phyloP scores from a whole-genome alignment of 106 monocot genomes.

The Allium sativum region DNA sequence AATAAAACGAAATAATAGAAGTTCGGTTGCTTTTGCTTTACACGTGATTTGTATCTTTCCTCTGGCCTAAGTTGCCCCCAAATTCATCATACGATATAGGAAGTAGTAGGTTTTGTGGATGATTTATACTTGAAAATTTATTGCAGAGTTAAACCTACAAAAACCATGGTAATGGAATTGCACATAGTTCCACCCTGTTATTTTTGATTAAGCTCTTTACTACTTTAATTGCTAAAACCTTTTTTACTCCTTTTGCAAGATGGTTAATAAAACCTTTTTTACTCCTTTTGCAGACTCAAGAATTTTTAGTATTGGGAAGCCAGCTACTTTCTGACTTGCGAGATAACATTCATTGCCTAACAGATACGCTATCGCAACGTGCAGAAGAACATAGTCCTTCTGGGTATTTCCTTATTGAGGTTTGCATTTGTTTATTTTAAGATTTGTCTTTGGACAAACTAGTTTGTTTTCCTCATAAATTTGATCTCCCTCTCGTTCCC shows the following conservation, averaged over 20 bases:
- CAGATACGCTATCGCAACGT: constrained; percentile 64
- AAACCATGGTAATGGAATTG: too few relatives aligned
- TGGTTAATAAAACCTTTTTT: background rate
- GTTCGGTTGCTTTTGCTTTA: background rate
- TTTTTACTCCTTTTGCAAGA: constrained; percentile 1
- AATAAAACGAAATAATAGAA: background rate
- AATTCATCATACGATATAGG: too few relatives aligned
- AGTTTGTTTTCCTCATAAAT: background rate
- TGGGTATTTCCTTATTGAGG: constrained; percentile 92
- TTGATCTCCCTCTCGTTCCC: too few relatives aligned
- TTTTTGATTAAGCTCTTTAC: background rate
- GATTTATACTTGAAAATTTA: too few relatives aligned
- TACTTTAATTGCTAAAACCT: background rate
- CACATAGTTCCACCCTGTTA: too few relatives aligned
- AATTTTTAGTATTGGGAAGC: constrained; percentile 80
- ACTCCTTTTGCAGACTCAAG: constrained; percentile 49
- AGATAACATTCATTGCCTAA: constrained; percentile 77
- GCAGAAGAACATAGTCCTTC: constrained; percentile 61
- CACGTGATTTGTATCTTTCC: too few relatives aligned
- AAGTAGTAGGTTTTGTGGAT: too few relatives aligned
- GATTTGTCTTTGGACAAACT: background rate
- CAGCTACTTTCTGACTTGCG: constrained; percentile 71
- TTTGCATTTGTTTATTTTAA: constrained; percentile 13
- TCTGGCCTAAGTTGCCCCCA: too few relatives aligned
- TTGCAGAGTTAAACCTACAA: too few relatives aligned